Base-by-base conservation (phyloP, 352 stramenopile genomes). In the Phytophthora capsici region DNA sequence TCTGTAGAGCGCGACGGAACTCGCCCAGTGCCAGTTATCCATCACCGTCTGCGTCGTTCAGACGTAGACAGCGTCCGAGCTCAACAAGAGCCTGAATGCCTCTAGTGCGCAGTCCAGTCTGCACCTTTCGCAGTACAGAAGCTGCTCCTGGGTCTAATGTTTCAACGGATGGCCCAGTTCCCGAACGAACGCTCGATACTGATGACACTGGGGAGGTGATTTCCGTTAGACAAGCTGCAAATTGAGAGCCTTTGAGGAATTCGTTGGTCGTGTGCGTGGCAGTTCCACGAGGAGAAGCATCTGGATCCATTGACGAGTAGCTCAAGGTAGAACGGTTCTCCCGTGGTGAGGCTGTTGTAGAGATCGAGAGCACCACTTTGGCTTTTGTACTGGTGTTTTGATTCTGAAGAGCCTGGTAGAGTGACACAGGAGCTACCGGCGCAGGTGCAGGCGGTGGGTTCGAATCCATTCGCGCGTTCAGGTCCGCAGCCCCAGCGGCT, bases 21-120 rank as follows among this genome's bases (percentile, higher is more conserved):
- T 96, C 88, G 13, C 66, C 65, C 10, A 96, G 72, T 55, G 77
- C 82, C 10, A 97, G 57, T 6, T 78, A 57, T 0, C 75, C 82
- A 63, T 90, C 83, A 25, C 69, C 66, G 66, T 96, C 86, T 38
- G 77, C 69, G 57, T 96, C 89, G 22, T 80, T 78, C 14, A 93
- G 66, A 10, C 85, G 78, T 30, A 96, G 80, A 52, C 83, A 77
- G 10, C 88, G 75, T 19, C 78, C 84, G 19, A 97, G 71, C 8
- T 75, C 72, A 19, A 94, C 86, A 45, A 97, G 74, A 4, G 79
- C 76, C 12, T 70, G 58, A 2, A 91, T 73, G 2, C 89, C 89
- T 19, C 86, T 71, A 13, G 57, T 26, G 23, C 77, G 82, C 46
- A 96, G 74, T 7, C 67, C 68, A 22, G 44, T 38, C 8, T 82